phyloP scores from a whole-genome alignment of 352 stramenopile species.

The Phytophthora cactorum region DNA sequence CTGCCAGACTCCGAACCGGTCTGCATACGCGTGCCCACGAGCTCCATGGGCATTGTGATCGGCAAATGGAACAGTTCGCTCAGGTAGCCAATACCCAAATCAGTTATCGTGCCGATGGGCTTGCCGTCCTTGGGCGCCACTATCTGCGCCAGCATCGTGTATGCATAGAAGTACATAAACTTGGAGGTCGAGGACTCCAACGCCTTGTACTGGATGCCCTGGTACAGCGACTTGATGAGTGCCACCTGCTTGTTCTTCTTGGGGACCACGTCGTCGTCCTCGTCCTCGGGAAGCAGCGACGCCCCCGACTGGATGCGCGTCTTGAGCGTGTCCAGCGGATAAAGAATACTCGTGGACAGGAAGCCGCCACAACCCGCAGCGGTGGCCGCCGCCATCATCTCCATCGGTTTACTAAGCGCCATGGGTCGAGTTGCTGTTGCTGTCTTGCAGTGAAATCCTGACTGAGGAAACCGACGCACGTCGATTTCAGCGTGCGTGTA shows the following conservation, averaged over 20 bases:
- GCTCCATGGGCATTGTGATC: constrained; percentile 88
- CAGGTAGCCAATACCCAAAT: constrained; percentile 84
- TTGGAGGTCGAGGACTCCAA: constrained; percentile 86
- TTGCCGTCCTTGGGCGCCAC: constrained; percentile 64
- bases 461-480: constrained; percentile 16
- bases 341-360: constrained; percentile 78
- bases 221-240: constrained; percentile 74
- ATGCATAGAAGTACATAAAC: constrained; percentile 92
- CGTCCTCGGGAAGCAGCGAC: constrained; percentile 56
- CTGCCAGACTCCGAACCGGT: constrained; percentile 56
- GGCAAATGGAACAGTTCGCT: constrained; percentile 83
- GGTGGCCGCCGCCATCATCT: constrained; percentile 81
- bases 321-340: constrained; percentile 90
- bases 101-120: constrained; percentile 67
- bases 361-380: constrained; percentile 80
- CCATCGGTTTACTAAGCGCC: constrained; percentile 84
- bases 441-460: not conserved
- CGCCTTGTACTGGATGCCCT: constrained; percentile 87
- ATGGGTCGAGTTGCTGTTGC: constrained; percentile 11
- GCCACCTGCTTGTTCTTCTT: constrained; percentile 46
- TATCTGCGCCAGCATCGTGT: constrained; percentile 80
- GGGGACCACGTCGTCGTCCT: constrained; percentile 20
- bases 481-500: constrained; percentile 4
- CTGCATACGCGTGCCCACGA: constrained; percentile 88
- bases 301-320: constrained; percentile 85